These are phyloP conservation scores for Ceratonia siliqua DNA, from an alignment of 306 rosid genomes.

Conservation along the genomic window DNA sequence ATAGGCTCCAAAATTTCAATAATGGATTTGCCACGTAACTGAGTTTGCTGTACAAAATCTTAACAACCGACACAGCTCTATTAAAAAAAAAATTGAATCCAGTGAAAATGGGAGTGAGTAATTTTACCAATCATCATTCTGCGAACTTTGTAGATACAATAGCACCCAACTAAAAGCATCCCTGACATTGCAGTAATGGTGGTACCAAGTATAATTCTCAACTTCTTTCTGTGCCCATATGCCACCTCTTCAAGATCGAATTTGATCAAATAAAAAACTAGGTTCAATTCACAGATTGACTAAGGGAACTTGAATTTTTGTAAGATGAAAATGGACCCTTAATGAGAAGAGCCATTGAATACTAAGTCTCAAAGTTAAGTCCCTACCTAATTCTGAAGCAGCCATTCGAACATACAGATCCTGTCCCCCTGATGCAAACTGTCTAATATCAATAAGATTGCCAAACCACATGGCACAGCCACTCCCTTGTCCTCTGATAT, in stretches of 20 bases:
- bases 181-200: not conserved
- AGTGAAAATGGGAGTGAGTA: not conserved
- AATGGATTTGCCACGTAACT: too few species aligned
- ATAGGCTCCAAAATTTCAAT: too few species aligned
- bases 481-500: conserved; percentile 17
- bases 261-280: not conserved
- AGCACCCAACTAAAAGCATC: not conserved
- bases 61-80: too few species aligned
- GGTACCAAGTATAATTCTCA: not conserved
- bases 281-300: not conserved
- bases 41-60: too few species aligned
- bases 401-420: conserved; percentile 16
- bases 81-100: too few species aligned
- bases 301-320: not conserved
- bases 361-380: not conserved
- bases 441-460: not conserved
- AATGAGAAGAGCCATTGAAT: not conserved
- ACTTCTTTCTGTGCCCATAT: not conserved
- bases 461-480: conserved; percentile 32
- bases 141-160: not conserved
- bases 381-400: conserved; percentile 22
- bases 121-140: not conserved
- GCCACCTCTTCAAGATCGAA: not conserved
- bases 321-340: not conserved
- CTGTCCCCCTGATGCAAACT: not conserved